Evolutionary conservation across 1,284 basidiomycete genomes (phyloP), one percentile per base, ranked within the genome.

Genomic region (Gomphus sp.): DNA sequence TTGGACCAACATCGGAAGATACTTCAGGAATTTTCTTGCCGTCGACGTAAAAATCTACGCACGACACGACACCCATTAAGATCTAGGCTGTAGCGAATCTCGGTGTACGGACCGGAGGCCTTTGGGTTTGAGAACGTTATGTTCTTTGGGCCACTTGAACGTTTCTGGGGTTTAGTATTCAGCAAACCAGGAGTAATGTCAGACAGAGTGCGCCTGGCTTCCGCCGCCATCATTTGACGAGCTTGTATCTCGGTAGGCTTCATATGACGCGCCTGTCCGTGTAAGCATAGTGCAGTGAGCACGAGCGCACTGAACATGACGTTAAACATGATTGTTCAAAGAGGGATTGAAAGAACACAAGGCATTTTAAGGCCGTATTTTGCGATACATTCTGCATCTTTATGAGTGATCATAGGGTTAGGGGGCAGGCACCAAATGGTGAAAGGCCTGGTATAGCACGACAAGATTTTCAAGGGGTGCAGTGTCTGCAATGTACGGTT

Each of bases 51-150:
- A 87, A 89, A 62, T 85, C 87, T 43, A 43, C 16, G 18, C 16
- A n/a, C 87, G 22, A 56, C 9, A 37, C 36, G 2, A 37, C 36
- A 37, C 8, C 11, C 8, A 7, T 36, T 36, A 36, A 36, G 34
- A 36, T 36, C 6, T 36, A n/a, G n/a, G n/a, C n/a, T n/a, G n/a
- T n/a, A n/a, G 18, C 25, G 43, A 25, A 48, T 6, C 22, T 8
- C 7, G 43, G 33, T 4, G 41, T 11, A 18, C 77, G 62, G 64
- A 84, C 84, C 71, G 22, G 80, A 80, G 12, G 86, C 86, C 58
- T 74, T 77, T 3, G 85, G 84, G 64, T 89, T 86, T 2, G 74
- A 70, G 68, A 89, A 89, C 0, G 85, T 87, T 65, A 89, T 85
- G 63, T 86, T 87, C 69, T 84, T 77, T 31, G 76, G 73, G 4